Evolutionary conservation across 2,329 filamentous ascomycete genomes (phyloP).

Genomic region (Neodidymelliopsis sp.): DNA sequence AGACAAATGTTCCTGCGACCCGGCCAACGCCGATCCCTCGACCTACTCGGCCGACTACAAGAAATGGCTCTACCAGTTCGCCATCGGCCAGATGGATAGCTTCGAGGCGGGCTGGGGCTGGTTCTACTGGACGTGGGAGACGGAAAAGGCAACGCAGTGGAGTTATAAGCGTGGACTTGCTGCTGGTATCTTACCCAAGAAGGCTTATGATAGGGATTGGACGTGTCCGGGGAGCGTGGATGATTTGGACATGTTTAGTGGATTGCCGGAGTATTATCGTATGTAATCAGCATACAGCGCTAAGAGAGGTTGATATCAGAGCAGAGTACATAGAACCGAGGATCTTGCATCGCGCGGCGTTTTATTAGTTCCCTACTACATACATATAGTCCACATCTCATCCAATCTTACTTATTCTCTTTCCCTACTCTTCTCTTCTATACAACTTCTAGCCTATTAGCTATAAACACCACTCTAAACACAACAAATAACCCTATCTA

Average conservation of each 20-base stretch:
- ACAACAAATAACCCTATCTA: no score
- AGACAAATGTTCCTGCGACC: constrained; percentile 73
- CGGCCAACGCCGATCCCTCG: constrained; percentile 76
- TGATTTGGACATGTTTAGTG: constrained; percentile 52
- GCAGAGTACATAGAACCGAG: no score
- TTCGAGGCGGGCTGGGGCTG: constrained; percentile 96
- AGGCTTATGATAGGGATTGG: constrained; percentile 54
- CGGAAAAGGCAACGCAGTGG: constrained; percentile 87
- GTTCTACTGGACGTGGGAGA: constrained; percentile 99
- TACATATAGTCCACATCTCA: no score
- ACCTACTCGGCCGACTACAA: constrained; percentile 79
- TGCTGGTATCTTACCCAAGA: constrained; percentile 77
- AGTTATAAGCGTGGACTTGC: constrained; percentile 83
- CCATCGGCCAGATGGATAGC: constrained; percentile 92
- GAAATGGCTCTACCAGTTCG: constrained; percentile 85
- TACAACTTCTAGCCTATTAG: no score
- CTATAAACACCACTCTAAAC: no score
- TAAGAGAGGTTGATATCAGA: no score
- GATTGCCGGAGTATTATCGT: constrained; percentile 55
- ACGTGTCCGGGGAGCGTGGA: constrained; percentile 47
- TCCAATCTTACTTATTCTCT: no score
- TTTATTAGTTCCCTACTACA: no score
- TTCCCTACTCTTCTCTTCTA: no score
- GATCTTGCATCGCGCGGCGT: no score
- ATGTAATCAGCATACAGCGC: no score